A percentile compares a stretch with the other conserved stretches of the same genome.
These are phyloP conservation scores for Dryadomyces sulphureus DNA, from an alignment of 2,329 filamentous ascomycete species.

Conservation along the genomic window DNA sequence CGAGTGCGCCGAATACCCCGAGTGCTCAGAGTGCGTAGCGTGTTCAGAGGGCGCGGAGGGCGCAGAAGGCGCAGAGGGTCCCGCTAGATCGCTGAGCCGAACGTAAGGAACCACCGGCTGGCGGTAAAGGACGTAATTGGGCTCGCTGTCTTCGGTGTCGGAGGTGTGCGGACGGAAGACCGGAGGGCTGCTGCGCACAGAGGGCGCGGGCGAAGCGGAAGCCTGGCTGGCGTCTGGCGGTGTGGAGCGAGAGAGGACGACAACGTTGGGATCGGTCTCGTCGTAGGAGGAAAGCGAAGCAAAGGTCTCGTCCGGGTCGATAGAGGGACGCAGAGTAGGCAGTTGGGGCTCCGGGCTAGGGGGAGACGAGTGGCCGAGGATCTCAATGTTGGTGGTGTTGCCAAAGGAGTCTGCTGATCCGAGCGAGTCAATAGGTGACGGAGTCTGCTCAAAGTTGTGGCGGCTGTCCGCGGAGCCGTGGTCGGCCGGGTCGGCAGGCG, in stretches of 20 bases:
- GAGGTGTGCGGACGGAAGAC: constrained; percentile 4
- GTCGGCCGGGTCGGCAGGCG: constrained; percentile 18
- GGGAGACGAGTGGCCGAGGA: constrained; percentile 36
- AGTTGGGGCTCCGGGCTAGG: constrained; percentile 21
- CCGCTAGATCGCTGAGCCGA: too few species aligned
- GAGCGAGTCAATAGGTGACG: not conserved
- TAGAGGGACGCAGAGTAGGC: constrained; percentile 5
- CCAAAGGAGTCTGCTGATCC: not conserved
- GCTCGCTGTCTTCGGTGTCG: constrained; percentile 24
- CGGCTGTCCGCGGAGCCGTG: constrained; percentile 12
- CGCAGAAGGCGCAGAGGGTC: too few species aligned
- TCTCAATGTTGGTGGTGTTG: constrained; percentile 15
- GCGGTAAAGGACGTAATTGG: constrained; percentile 40
- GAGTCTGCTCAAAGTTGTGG: constrained; percentile 13
- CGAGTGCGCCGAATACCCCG: too few species aligned
- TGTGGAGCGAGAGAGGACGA: constrained; percentile 30
- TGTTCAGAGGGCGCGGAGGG: too few species aligned
- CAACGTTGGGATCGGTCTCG: constrained; percentile 25
- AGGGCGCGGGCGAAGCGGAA: too few species aligned
- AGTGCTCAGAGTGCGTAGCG: too few species aligned
- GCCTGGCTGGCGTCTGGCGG: not conserved
- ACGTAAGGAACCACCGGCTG: constrained; percentile 14
- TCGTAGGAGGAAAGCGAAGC: constrained; percentile 6
- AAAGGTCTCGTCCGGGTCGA: constrained; percentile 9
- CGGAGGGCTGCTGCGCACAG: constrained; percentile 8